Evolutionary conservation across 2,329 filamentous ascomycete species (phyloP), one percentile per base, ranked within the genome.

Genomic region (Cadophora gregata): DNA sequence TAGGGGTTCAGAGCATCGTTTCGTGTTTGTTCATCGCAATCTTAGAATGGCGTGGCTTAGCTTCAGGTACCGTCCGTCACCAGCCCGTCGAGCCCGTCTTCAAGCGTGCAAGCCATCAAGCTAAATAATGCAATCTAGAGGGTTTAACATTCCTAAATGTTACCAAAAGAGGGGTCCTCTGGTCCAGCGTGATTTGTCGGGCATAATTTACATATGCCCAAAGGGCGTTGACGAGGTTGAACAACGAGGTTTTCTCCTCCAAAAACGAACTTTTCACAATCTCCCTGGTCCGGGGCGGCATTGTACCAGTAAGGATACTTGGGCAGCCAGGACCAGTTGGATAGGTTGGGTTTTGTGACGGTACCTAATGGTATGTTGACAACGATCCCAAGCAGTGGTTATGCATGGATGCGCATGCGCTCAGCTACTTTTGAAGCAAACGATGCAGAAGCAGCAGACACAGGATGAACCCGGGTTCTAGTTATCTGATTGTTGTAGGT

Each of bases 381-480:
- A 42, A 19, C 38, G 38, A 31, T 36, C 12, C 29, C 24, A 29
- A 27, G 47, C 47, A 21, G 29, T 42, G 38, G 14, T 29, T 51
- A 12, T 33, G 21, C 36, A 45, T 51, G n/a, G 45, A n/a, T n/a
- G n/a, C n/a, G n/a, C n/a, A n/a, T 36, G 45, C n/a, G 33, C 47
- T 38, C 21, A 14, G 42, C 27, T n/a, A 55, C 7, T 38, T n/a
- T n/a, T 36, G 29, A 51, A 51, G 48, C 24, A 24, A 25, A 60
- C 8, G 10, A 12, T 42, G 19, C 6, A 29, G 21, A 47, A 19
- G n/a, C 8, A 19, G 4, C 14, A 45, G 9, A 56, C 14, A 56
- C 48, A 63, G 61, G 50, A 56, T 56, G 31, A 63, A 47, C 61
- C 61, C 21, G 25, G 61, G 16, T 24, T 24, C 38, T 38, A n/a